Conservation (phyloP, 306 rosid genomes). For the Pterocarpus macrocarpus region DNA sequence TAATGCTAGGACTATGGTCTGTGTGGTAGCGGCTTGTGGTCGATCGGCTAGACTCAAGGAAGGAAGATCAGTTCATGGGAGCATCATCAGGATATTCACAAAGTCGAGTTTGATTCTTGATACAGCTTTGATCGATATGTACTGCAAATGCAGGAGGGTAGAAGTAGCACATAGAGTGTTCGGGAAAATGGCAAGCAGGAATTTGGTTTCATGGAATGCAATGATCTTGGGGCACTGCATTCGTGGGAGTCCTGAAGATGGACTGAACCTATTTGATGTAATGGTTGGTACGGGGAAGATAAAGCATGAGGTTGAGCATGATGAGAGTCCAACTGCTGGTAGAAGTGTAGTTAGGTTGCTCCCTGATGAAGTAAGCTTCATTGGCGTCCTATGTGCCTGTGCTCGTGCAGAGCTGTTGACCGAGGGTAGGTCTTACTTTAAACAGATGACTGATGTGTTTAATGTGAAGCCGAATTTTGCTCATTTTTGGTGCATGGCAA, state of each 20-base stretch:
- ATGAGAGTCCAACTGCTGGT: slow-evolving; percentile 20
- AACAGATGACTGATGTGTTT: slow-evolving; percentile 61
- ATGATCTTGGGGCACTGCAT: slow-evolving; percentile 83
- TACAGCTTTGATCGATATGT: slow-evolving; percentile 79
- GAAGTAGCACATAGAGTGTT: slow-evolving; percentile 56
- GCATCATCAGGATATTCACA: slow-evolving; percentile 44
- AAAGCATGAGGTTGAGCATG: slow-evolving; percentile 38
- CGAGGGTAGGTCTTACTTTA: slow-evolving; percentile 65
- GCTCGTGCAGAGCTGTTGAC: slow-evolving; percentile 67
- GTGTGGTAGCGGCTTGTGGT: slow-evolving; percentile 65
- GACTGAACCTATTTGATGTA: slow-evolving; percentile 61
- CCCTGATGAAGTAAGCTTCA: slow-evolving; percentile 76
- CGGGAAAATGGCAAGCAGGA: slow-evolving; percentile 54
- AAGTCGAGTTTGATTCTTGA: slow-evolving; percentile 54
- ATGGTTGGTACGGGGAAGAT: slow-evolving; percentile 52
- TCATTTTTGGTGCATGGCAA: slow-evolving; percentile 84
- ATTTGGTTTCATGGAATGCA: slow-evolving; percentile 74
- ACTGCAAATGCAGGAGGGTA: slow-evolving; percentile 68
- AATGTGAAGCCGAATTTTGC: slow-evolving; percentile 71
- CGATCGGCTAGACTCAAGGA: slow-evolving; percentile 70
- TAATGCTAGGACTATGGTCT: slow-evolving; percentile 63
- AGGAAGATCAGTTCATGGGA: slow-evolving; percentile 82
- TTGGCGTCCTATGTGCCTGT: slow-evolving; percentile 80
- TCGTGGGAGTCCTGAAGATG: slow-evolving; percentile 70
- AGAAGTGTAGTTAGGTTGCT: slow-evolving; percentile 41